Conservation (phyloP, 2,329 filamentous ascomycete genomes). For the Diaporthe caulivora region DNA sequence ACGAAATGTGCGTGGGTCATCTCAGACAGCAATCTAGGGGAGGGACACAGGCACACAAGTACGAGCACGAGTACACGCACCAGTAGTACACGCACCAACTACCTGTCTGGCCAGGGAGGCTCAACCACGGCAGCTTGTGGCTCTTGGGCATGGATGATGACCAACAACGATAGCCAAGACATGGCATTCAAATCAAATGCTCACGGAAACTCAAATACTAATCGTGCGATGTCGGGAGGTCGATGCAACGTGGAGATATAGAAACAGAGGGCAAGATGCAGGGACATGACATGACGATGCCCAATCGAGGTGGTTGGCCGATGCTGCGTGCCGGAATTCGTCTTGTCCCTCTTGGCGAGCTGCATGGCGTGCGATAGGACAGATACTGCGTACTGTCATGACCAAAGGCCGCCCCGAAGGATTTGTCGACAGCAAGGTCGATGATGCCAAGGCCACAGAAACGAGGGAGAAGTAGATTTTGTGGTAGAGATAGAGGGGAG, state of each 20-base stretch:
- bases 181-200: background rate
- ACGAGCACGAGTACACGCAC: background rate
- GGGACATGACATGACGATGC: constrained; percentile 12
- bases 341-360: constrained; percentile 5
- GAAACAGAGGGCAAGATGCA: background rate
- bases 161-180: background rate
- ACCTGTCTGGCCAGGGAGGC: background rate
- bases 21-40: constrained; percentile 29
- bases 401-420: background rate
- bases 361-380: constrained; percentile 17
- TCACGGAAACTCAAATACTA: background rate
- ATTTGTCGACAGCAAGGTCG: constrained; percentile 12
- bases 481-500: background rate
- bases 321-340: constrained; percentile 25
- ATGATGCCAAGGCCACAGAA: constrained; percentile 3
- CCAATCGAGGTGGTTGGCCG: constrained; percentile 16
- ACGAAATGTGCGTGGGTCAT: background rate
- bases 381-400: too few relatives aligned
- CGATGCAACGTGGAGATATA: background rate
- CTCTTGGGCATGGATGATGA: too few relatives aligned
- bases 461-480: too few relatives aligned
- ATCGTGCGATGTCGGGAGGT: constrained; percentile 3
- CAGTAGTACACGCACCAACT: too few relatives aligned
- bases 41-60: background rate
- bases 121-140: constrained; percentile 2